Evolutionary conservation across 345 rosid genomes (phyloP).

Genomic region (Acer negundo): DNA sequence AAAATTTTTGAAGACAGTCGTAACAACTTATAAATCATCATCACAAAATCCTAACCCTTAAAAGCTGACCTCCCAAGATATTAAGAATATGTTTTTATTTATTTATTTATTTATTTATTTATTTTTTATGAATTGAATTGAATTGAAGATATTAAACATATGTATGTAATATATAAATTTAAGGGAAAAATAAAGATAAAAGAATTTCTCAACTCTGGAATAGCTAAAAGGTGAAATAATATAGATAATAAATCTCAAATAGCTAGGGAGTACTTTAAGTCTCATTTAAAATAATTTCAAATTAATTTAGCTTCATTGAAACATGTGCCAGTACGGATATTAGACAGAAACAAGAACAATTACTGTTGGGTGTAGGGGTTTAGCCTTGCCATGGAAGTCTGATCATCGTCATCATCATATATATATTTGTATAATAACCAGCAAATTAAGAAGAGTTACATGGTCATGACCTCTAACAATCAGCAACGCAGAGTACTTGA

Average conservation of each 20-base stretch:
- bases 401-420: neutral
- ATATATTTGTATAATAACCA: neutral
- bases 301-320: constrained; percentile 15
- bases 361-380: neutral
- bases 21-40: neutral
- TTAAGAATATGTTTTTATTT: no score
- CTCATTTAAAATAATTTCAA: no score
- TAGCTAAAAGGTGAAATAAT: no score
- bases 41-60: neutral
- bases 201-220: neutral
- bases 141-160: neutral
- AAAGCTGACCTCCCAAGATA: neutral
- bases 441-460: constrained; percentile 10
- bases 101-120: no score
- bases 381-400: constrained; percentile 2
- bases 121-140: no score
- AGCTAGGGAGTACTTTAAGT: no score
- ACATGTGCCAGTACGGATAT: constrained; percentile 6
- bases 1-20: neutral
- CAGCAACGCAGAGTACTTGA: neutral
- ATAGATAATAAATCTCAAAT: no score
- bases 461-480: neutral
- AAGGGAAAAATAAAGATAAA: neutral
- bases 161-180: no score
- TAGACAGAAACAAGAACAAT: neutral